phyloP scores from a whole-genome alignment of 805 yeast genomes.

The Saturnispora kantuleensis region DNA sequence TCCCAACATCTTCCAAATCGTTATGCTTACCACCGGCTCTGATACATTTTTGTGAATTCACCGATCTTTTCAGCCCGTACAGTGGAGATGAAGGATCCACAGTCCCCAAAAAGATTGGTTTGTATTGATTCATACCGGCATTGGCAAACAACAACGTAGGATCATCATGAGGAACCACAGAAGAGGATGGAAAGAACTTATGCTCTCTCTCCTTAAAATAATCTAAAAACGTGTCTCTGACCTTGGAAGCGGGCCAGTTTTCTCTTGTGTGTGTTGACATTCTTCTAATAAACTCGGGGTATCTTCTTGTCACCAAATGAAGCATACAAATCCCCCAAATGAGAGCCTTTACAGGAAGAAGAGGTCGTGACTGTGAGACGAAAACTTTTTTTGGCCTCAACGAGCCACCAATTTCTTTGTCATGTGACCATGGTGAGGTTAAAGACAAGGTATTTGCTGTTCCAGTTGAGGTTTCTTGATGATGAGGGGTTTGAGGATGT shows the following conservation, averaged over 20 bases:
- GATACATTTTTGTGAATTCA: conserved; percentile 94
- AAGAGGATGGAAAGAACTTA: conserved; percentile 81
- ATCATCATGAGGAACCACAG: conserved; percentile 96
- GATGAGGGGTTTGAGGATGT: conserved; percentile 17
- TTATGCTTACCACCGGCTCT: conserved; percentile 99
- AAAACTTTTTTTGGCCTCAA: too few relatives aligned
- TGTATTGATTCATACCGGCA: conserved; percentile 99
- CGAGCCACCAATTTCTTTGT: neutral
- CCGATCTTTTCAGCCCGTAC: conserved; percentile 76
- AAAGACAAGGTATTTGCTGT: conserved; percentile 74
- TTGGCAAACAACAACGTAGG: conserved; percentile 94
- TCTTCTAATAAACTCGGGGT: neutral
- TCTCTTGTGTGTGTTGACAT: conserved; percentile 12
- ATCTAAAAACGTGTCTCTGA: conserved; percentile 75
- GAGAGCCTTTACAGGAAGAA: neutral
- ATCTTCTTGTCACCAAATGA: neutral
- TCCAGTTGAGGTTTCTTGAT: conserved; percentile 65
- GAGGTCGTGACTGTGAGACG: neutral
- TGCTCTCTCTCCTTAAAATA: conserved; percentile 64
- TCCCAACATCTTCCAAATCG: conserved; percentile 97
- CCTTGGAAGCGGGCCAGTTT: conserved; percentile 42
- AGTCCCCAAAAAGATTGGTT: conserved; percentile 94
- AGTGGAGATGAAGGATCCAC: conserved; percentile 92
- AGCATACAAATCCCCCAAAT: neutral
- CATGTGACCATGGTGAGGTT: conserved; percentile 64